Base-by-base conservation (phyloP, 2,329 filamentous ascomycete species). In the Diaporthe amygdali region DNA sequence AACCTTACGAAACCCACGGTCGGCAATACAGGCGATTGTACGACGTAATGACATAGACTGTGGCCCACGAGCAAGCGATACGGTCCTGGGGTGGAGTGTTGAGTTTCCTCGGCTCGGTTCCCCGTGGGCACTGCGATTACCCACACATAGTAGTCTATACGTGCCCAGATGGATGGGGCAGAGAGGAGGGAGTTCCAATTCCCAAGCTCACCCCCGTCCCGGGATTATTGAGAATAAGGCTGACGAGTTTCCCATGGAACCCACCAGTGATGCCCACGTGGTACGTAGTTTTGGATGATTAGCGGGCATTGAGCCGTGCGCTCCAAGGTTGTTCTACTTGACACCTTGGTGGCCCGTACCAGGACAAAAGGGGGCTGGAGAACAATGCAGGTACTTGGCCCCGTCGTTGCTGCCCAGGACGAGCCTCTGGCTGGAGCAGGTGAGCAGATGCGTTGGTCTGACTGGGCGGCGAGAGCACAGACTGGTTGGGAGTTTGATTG, bases 261-360 rank as follows among this genome's bases (percentile, higher is more conserved):
- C 59, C 59, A 63, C 59, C 59, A 63, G 56, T 47, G 59, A 64
- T 30, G 59, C 59, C 59, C 59, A 64, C 59, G 59, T 64, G 59
- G 44, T 49, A 64, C 59, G 59, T 32, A 59, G 54, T 20, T 30
- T 37, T 59, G 54, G 22, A 34, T 17, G 41, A 47, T 34, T 63
- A 47, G 56, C 41, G 56, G 39, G 56, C 56, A 63, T 9, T 32
- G 56, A 32, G 56, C 15, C n/a, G 5, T 39, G 54, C 54, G 14
- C 10, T 4, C 55, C 55, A n/a, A n/a, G 55, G 55, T n/a, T 46
- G 39, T 25, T 56, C 39, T 46, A 46, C 56, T 8, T 63, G 41
- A 47, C 39, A 63, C 41, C 56, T 34, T 63, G 41, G 56, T 46
- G 56, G 56, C 39, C 55, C 55, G 22, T 41, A 59, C 37, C 55